Conservation (phyloP, 2,329 filamentous ascomycete species). For the Phyllosticta citrichinensis region DNA sequence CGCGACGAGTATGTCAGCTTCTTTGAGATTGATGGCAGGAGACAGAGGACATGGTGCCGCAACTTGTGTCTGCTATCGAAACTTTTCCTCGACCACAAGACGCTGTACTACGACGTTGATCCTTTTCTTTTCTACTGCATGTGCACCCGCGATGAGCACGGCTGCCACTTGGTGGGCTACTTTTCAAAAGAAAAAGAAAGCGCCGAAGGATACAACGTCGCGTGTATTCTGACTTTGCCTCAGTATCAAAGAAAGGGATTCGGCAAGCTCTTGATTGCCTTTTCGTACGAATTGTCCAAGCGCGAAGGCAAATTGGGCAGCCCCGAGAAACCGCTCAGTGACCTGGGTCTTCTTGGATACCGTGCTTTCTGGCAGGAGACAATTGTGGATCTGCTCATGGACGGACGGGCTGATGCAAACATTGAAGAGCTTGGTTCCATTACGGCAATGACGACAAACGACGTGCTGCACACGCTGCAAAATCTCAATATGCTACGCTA, state of each 20-base stretch:
- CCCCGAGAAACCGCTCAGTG: constrained; percentile 91
- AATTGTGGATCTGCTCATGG: constrained; percentile 76
- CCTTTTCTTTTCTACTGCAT: constrained; percentile 98
- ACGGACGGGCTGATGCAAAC: constrained; percentile 58
- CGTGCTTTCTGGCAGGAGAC: constrained; percentile 97
- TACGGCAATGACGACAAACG: constrained; percentile 92
- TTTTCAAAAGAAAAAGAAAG: constrained; percentile 98
- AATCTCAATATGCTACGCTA: constrained; percentile 93
- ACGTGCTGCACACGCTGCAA: constrained; percentile 90
- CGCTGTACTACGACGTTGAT: constrained; percentile 98
- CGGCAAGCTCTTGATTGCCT: constrained; percentile 86
- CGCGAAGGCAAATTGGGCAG: constrained; percentile 92
- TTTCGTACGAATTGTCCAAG: constrained; percentile 93
- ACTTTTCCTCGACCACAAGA: constrained; percentile 96
- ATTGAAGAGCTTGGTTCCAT: constrained; percentile 73
- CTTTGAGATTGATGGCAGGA: constrained; percentile 90
- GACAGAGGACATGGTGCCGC: constrained; percentile 92
- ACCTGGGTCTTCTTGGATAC: constrained; percentile 87
- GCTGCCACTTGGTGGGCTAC: constrained; percentile 95
- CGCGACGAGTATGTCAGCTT: constrained; percentile 89
- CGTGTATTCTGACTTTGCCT: constrained; percentile 91
- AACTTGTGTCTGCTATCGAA: constrained; percentile 92
- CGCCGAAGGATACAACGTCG: constrained; percentile 93
- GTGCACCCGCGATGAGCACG: constrained; percentile 78
- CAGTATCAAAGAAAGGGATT: constrained; percentile 96